Evolutionary conservation across 352 stramenopile species (phyloP), one percentile per base, ranked within the genome.

Genomic region (Pythium periplocum): DNA sequence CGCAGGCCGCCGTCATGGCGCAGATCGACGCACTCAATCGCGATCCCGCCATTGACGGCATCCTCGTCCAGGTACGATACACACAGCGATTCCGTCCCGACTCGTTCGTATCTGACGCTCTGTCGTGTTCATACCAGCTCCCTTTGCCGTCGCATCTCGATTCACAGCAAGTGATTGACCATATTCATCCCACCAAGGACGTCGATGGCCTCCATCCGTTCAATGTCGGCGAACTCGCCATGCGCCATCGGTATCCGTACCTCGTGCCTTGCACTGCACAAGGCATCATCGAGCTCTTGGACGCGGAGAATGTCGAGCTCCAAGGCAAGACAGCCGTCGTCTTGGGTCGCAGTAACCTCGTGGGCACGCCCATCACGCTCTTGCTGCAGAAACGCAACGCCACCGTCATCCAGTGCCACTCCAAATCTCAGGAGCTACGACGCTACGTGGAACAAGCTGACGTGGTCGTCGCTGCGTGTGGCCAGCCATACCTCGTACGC

Each of bases 361-460:
- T 99, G 30, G 97, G 97, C 26, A 92, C 98, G 60, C 97, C 97
- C 1, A 83, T 99, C 41, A 93, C 84, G 5, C 86, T 98, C 50
- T 53, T 99, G 53, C 76, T 99, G 4, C 86, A 98, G 53, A 94
- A 97, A 68, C 78, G 92, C 30, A 86, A 99, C 74, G 96, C 96
- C 4, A 99, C 97, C 0, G 96, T 99, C 3, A 99, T 98, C 34
- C 90, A 99, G 62, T 97, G 96, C 48, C 97, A 99, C 71, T 98
- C 94, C 35, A 85, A 93, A 38, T 99, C 95, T 2, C 57, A 80
- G 10, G 69, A 99, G 68, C 66, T 98, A 4, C 75, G 87, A 33
- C 66, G 57, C 2, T 86, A 98, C 44, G 80, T 99, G 6, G 67
- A 78, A 46, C 68, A 89, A 54, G 97, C 96, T 0, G 97, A 99